These are phyloP conservation scores for Papiliotrema flavescens DNA, from an alignment of 1,284 basidiomycete genomes.

Conservation along the genomic window DNA sequence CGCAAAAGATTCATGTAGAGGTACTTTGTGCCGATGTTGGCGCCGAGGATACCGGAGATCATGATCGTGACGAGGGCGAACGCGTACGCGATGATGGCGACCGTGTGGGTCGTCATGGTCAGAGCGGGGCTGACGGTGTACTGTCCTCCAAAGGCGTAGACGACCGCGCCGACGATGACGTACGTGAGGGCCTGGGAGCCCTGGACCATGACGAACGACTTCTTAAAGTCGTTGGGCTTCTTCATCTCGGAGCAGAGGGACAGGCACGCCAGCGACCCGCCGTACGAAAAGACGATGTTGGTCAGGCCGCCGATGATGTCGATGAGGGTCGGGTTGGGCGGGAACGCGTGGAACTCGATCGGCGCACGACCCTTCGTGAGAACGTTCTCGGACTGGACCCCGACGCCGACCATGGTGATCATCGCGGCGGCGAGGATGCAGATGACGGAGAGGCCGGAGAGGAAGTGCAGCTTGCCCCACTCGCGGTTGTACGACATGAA, in stretches of 20 bases:
- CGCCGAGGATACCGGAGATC: slow-evolving; percentile 40
- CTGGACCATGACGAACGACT: slow-evolving; percentile 40
- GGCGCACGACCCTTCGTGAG: slow-evolving; percentile 25
- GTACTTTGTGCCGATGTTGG: slow-evolving; percentile 43
- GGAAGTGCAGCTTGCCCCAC: slow-evolving; percentile 31
- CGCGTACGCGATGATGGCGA: slow-evolving; percentile 35
- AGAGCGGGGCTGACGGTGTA: slow-evolving; percentile 40
- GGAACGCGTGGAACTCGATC: slow-evolving; percentile 31
- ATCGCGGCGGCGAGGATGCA: slow-evolving; percentile 35
- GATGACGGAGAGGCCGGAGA: slow-evolving; percentile 33
- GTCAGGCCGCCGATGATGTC: slow-evolving; percentile 37
- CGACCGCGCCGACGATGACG: slow-evolving; percentile 31
- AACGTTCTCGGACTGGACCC: slow-evolving; percentile 22
- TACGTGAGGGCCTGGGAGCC: slow-evolving; percentile 27
- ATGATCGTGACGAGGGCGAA: slow-evolving; percentile 41
- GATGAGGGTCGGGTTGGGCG: slow-evolving; percentile 29
- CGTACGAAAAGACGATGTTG: slow-evolving; percentile 41
- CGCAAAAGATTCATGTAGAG: slow-evolving; percentile 35
- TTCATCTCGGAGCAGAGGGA: slow-evolving; percentile 43
- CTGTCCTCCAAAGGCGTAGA: slow-evolving; percentile 39
- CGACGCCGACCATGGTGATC: slow-evolving; percentile 37
- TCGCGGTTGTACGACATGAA: slow-evolving; percentile 15
- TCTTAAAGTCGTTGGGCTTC: slow-evolving; percentile 42
- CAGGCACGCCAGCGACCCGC: slow-evolving; percentile 41
- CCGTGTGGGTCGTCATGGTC: slow-evolving; percentile 32